Percentiles rank a stretch among this genome's conserved stretches.
Conservation (phyloP, 2,329 filamentous ascomycete species). For the Penicillium freii region DNA sequence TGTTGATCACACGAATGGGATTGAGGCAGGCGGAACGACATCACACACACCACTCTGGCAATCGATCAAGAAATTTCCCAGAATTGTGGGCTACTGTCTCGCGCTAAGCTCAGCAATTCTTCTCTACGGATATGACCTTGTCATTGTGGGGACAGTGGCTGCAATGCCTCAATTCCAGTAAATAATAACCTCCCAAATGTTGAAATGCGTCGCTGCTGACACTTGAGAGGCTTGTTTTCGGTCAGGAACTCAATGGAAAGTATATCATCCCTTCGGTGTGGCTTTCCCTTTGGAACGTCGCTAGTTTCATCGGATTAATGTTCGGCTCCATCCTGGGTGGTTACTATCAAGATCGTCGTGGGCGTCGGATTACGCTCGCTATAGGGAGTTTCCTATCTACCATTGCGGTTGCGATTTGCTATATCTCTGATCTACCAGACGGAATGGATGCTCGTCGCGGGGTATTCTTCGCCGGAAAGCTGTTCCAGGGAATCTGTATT, state of each 20-base stretch:
- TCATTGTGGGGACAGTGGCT: constrained; percentile 28
- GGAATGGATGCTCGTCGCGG: constrained; percentile 30
- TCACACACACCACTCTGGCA: constrained; percentile 17
- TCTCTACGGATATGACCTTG: constrained; percentile 30
- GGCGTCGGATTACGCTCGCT: constrained; percentile 37
- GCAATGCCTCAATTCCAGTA: constrained; percentile 32
- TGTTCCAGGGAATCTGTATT: constrained; percentile 46
- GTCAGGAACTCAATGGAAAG: constrained; percentile 27
- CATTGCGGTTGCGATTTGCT: constrained; percentile 29
- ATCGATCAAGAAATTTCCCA: constrained; percentile 16
- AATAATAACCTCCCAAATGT: not conserved
- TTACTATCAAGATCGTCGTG: constrained; percentile 39
- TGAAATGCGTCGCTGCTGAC: not conserved
- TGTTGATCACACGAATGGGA: not conserved
- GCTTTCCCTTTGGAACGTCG: constrained; percentile 45
- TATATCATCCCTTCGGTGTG: constrained; percentile 42
- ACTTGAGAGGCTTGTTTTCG: constrained; percentile 25
- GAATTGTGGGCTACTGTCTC: constrained; percentile 18
- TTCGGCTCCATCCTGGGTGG: constrained; percentile 40
- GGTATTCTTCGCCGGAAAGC: constrained; percentile 46
- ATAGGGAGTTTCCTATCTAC: constrained; percentile 38
- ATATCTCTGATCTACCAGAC: constrained; percentile 19
- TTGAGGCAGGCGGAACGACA: not conserved
- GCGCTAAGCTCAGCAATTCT: constrained; percentile 24
- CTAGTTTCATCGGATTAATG: constrained; percentile 39